These are phyloP conservation scores for Monosporascus sp. DNA, from an alignment of 2,329 filamentous ascomycete species.

Conservation along the genomic window DNA sequence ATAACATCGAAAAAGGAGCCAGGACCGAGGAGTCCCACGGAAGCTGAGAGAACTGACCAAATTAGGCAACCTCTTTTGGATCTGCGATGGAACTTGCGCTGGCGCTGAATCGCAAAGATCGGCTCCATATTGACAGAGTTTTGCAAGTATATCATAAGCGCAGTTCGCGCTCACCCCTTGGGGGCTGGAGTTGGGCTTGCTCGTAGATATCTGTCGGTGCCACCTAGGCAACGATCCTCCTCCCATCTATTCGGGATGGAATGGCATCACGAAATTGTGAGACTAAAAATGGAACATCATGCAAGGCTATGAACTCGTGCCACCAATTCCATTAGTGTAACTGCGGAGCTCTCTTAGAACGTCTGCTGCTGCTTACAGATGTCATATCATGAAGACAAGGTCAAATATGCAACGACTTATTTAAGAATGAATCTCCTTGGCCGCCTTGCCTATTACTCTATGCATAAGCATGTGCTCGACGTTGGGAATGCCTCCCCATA, in stretches of 20 bases:
- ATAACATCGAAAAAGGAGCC: background rate
- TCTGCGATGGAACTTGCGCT: constrained; percentile 29
- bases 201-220: background rate
- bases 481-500: too few relatives aligned
- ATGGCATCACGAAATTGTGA: background rate
- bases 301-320: too few relatives aligned
- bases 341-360: too few relatives aligned
- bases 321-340: too few relatives aligned
- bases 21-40: background rate
- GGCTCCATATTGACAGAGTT: constrained; percentile 14
- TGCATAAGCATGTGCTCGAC: too few relatives aligned
- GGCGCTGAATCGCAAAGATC: constrained; percentile 18
- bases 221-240: background rate
- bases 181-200: background rate
- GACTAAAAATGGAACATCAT: too few relatives aligned
- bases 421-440: too few relatives aligned
- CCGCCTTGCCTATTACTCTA: too few relatives aligned
- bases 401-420: too few relatives aligned
- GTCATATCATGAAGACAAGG: too few relatives aligned
- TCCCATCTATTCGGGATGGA: background rate
- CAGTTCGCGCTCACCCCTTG: constrained; percentile 1
- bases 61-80: constrained; percentile 26
- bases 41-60: constrained; percentile 6
- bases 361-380: too few relatives aligned
- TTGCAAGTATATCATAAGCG: constrained; percentile 1